These are phyloP conservation scores for Peronosclerospora sorghi DNA, from an alignment of 352 stramenopile genomes.

Conservation along the genomic window DNA sequence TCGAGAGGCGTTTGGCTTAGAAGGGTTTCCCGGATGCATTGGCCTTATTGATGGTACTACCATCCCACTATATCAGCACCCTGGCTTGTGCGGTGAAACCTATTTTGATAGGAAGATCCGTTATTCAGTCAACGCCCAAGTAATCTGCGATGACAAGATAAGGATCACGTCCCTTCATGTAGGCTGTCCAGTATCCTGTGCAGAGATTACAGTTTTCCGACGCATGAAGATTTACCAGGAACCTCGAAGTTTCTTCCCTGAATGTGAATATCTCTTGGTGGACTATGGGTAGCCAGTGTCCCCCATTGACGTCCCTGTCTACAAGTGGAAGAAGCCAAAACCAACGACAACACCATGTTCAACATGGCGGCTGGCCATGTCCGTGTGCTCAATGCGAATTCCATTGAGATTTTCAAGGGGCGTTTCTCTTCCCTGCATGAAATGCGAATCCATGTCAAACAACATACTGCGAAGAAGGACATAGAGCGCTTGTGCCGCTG, in stretches of 20 bases:
- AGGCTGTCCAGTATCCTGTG: neutral
- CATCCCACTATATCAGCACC: neutral
- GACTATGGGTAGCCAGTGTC: neutral
- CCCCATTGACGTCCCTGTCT: neutral
- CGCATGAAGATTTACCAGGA: neutral
- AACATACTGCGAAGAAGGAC: neutral
- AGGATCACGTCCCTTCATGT: neutral
- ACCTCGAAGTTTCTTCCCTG: neutral
- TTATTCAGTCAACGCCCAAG: neutral
- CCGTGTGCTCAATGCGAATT: neutral
- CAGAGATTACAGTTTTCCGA: neutral
- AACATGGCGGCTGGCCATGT: neutral
- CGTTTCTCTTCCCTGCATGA: neutral
- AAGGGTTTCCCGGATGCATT: neutral
- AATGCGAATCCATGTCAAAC: neutral
- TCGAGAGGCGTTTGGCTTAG: neutral
- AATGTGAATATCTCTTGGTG: neutral
- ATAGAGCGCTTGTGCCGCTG: neutral
- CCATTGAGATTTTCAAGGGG: neutral
- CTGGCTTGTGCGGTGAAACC: neutral
- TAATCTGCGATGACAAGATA: neutral
- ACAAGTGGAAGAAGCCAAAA: neutral
- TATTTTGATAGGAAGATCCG: neutral
- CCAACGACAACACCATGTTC: neutral
- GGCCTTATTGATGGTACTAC: neutral